Base-by-base conservation (phyloP, 768 basidiomycete genomes). In the Boletus reticuloceps region DNA sequence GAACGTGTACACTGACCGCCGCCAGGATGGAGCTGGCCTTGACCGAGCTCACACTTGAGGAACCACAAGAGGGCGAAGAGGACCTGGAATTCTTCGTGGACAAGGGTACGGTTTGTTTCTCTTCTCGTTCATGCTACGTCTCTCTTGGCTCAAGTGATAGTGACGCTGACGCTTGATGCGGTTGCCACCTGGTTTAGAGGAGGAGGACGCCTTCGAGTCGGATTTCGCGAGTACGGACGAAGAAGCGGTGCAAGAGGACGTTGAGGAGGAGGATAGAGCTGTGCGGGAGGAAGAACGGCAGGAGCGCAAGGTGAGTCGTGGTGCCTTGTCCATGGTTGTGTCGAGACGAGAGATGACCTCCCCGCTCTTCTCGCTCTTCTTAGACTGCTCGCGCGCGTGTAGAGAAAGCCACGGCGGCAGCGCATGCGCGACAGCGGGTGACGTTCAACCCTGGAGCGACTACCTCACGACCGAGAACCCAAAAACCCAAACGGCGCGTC, bases 221-320 rank as follows among this genome's bases (percentile, higher is more conserved):
- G 91, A 94, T 68, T 94, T 94, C 64, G 88, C 84, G 58, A 89
- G 87, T 59, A 93, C 91, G 0, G 91, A 93, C 54, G 90, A 90
- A 42, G 82, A 79, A 53, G 74, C 68, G 37, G 77, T 70, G 2
- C 78, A 80, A n/a, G 79, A 80, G 25, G 81, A 79, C 12, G 73
- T 75, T 17, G 82, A 82, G 6, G 77, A 73, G 6, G 85, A 75
- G 1, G 90, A 92, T 62, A 77, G 72, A 40, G 73, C 72, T n/a
- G 74, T 80, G 5, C 69, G 74, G 34, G 84, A 86, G 11, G 88
- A 89, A 60, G 87, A 90, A 51, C 79, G 72, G 54, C 74, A 73
- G 42, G 71, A 64, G n/a, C 69, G 67, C 6, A 63, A 63, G 55
- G 72, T 67, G 25, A 8, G 52, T 53, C 17, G 6, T 32, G 4